Base-by-base conservation (phyloP, 1,284 basidiomycete genomes). In the Ustilago tritici region DNA sequence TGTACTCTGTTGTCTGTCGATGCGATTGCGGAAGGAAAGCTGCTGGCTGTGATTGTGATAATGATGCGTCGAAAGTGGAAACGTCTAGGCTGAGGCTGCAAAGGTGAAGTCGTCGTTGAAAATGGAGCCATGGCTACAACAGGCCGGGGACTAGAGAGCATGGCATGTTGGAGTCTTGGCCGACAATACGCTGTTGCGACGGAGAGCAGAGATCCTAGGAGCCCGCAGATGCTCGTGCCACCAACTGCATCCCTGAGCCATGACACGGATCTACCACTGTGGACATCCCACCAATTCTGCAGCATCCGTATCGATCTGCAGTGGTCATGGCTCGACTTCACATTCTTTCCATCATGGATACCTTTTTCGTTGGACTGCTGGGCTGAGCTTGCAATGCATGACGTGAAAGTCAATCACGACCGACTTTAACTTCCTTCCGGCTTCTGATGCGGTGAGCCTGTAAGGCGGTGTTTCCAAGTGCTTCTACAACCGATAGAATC, bases 1-100 rank as follows among this genome's bases (percentile, higher is more conserved):
- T 43, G 52, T 46, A 35, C 66, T 59, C 40, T 50, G 49, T 35
- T 53, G 55, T 19, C 36, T 56, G 55, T 23, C 23, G 23, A 46
- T 31, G 36, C 14, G 7, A 53, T 47, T n/a, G 52, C 15, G n/a
- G 52, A n/a, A 35, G 10, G 19, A 8, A 12, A 31, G 8, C 52
- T 15, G 34, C 15, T 49, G 11, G 49, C 1, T 52, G 23, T 32
- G 7, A 28, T 11, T 46, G n/a, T 31, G 23, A 32, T 23, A 32
- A 31, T 14, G 5, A 50, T 11, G 23, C 8, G 28, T 32, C 10
- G 15, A 50, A 2, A 28, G 23, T 50, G 49, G 28, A 8, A 28
- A 28, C 23, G 23, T 28, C 23, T 28, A 28, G 23, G 23, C 2
- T 28, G 23, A 28, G 23, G 23, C 23, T 28, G 23, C 3, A 28